phyloP scores from a whole-genome alignment of 345 rosid species.

The Linum usitatissimum region DNA sequence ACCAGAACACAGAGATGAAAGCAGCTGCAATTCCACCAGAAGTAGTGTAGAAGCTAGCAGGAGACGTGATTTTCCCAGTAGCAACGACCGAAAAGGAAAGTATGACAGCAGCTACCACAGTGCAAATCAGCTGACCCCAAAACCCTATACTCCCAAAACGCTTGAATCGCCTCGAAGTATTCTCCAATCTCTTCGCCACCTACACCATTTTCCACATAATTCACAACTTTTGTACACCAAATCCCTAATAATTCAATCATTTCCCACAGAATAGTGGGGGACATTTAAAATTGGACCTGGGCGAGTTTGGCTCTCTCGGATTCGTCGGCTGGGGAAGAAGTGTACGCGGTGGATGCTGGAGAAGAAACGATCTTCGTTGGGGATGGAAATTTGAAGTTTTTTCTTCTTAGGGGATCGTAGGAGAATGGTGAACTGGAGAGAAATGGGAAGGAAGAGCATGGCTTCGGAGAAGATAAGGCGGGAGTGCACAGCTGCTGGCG shows the following conservation, averaged over 20 bases:
- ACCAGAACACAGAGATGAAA: conserved; percentile 87
- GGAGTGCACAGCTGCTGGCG: conserved; percentile 11
- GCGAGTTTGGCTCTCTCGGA: conserved; percentile 59
- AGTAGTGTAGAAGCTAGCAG: conserved; percentile 78
- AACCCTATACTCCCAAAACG: conserved; percentile 81
- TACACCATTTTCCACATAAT: conserved; percentile 16
- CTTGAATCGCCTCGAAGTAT: conserved; percentile 84
- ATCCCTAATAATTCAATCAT: neutral
- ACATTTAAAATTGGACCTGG: conserved; percentile 32
- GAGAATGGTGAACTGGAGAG: conserved; percentile 10
- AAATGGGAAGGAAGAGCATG: conserved; percentile 15
- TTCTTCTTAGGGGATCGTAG: conserved; percentile 21
- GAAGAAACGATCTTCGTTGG: conserved; percentile 24
- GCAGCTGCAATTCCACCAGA: conserved; percentile 84
- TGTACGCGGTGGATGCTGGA: conserved; percentile 29
- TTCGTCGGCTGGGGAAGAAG: conserved; percentile 32
- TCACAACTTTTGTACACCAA: neutral
- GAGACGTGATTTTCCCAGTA: conserved; percentile 76
- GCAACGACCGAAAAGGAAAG: conserved; percentile 71
- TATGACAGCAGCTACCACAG: conserved; percentile 78
- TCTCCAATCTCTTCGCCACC: conserved; percentile 91
- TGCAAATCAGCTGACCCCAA: conserved; percentile 91
- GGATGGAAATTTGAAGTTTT: conserved; percentile 18
- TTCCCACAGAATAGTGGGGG: neutral
- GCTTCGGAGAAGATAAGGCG: conserved; percentile 6